Base-by-base conservation (phyloP, 441 rosid species). In the Erysimum cheiri region DNA sequence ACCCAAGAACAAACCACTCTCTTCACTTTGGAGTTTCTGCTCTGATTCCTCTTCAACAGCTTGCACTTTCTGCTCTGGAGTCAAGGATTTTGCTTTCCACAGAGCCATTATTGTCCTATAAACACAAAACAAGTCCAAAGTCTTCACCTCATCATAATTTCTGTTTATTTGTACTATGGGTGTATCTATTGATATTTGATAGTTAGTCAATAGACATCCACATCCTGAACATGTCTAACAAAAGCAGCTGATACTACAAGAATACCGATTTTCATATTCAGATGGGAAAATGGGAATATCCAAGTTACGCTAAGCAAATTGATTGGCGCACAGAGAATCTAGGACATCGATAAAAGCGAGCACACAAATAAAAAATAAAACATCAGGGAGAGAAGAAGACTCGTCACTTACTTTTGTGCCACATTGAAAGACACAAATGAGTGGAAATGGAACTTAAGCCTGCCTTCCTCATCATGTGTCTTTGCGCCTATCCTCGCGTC, bases 41-140 rank as follows among this genome's bases (percentile, higher is more conserved):
- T 92, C 98, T 60, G 96, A 87, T 80, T 90, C 96, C 83, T 91
- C 96, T 88, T 94, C 97, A 54, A 88, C 86, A 72, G 89, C 80
- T 74, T 83, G 87, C 80, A 88, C 96, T 83, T 90, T 92, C 88
- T 92, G 98, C 80, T 92, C 96, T 4, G 92, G 93, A 75, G 82
- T 92, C 93, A 92, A 84, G 39, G 97, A 85, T 78, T 92, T 86
- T 57, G 96, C 98, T 80, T 88, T 92, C 96, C 99, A 92, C 47
- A 95, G 80, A 71, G 97, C 98, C 96, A 90, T 90, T 78, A 95
- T 92, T 64, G 96, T 92, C 87, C 99, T 95, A 67, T 60, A 63
- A 52, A 63, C 62, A 50, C 22, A 58, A 24, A 50, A 9, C 29
- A 58, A 50, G 28, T 61, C 40, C 37, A 40, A 58, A 10, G 31